Evolutionary conservation across 345 rosid genomes (phyloP).

Genomic region (Eucalyptus decipiens): DNA sequence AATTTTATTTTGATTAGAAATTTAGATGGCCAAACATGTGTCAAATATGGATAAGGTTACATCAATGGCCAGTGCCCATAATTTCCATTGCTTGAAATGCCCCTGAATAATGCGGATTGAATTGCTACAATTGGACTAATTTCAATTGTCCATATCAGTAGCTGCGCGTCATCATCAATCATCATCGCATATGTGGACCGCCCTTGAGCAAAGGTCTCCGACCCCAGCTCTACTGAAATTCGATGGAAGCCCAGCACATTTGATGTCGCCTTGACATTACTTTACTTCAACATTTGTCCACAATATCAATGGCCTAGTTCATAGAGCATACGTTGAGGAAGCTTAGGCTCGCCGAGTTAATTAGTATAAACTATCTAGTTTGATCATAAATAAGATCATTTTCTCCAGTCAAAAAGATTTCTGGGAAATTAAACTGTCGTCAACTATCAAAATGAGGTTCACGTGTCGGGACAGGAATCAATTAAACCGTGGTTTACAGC

Average conservation of each 20-base stretch:
- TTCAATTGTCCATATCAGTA: neutral
- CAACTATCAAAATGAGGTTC: neutral
- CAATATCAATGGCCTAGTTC: neutral
- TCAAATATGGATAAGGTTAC: neutral
- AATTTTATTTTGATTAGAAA: rapidly evolving
- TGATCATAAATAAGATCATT: neutral
- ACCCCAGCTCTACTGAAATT: neutral
- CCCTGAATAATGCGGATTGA: neutral
- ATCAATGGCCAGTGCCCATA: neutral
- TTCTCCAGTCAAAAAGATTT: neutral
- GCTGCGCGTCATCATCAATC: neutral
- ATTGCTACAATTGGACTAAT: neutral
- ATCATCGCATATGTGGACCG: neutral
- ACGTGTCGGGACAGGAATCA: neutral
- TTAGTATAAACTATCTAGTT: neutral
- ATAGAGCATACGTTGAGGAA: neutral
- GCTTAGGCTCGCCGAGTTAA: neutral
- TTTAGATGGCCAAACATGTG: neutral
- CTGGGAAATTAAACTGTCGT: neutral
- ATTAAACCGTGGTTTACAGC: neutral
- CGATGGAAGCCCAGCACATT: neutral
- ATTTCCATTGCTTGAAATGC: neutral
- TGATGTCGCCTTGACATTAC: neutral
- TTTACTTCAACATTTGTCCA: neutral
- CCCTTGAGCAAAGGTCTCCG: neutral